Percentiles rank a stretch among this genome's conserved stretches.
phyloP scores from a whole-genome alignment of 176 grass and related monocot genomes.

The Carex littledalei region DNA sequence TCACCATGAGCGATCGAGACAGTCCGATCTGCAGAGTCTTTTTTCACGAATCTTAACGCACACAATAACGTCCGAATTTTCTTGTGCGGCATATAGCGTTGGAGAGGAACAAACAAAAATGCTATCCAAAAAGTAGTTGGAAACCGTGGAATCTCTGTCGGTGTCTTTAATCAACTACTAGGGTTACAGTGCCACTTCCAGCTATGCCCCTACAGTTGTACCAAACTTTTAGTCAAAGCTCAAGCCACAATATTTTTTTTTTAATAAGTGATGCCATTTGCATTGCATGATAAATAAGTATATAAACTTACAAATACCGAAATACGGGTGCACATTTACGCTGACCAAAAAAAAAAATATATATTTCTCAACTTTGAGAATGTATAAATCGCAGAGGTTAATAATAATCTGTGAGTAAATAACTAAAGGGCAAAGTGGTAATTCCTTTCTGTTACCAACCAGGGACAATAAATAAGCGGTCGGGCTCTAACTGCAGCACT shows the following conservation, averaged over 20 bases:
- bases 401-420: neutral
- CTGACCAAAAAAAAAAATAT: neutral
- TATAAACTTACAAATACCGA: neutral
- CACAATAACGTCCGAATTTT: neutral
- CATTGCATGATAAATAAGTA: neutral
- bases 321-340: neutral
- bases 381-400: neutral
- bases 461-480: constrained; percentile 21
- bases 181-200: neutral
- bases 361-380: neutral
- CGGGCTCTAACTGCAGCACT: neutral
- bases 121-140: neutral
- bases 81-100: neutral
- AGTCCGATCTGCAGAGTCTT: neutral
- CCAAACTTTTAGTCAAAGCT: neutral
- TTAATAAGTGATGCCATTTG: neutral
- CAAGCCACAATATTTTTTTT: neutral
- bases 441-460: neutral
- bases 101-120: neutral
- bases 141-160: constrained; percentile 2
- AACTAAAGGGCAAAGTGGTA: neutral
- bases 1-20: neutral
- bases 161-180: neutral
- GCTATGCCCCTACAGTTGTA: neutral
- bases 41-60: neutral